Evolutionary conservation across 2,329 filamentous ascomycete species (phyloP), one percentile per base, ranked within the genome.

Genomic region (Waltergamsia citrina): DNA sequence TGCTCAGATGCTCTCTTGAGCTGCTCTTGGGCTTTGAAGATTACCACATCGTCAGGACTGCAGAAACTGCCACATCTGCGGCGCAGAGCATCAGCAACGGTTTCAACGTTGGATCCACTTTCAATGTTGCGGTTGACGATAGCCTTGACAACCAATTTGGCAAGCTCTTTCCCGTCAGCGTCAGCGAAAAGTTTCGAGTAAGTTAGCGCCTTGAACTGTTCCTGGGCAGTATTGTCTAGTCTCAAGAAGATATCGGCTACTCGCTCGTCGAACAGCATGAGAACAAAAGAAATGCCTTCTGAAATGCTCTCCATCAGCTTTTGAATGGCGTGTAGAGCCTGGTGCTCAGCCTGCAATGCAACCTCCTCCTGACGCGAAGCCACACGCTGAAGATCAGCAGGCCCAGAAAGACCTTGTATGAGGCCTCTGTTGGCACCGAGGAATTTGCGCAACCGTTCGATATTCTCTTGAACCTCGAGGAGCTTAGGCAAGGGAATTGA

Each of bases 111-210:
- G 5, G 88, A 90, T 8, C 93, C 92, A 49, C 86, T 94, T 38
- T 90, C 84, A 47, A 98, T 98, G 55, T 94, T 98, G 49, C 88
- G 80, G 56, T 96, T 96, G 35, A 98, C 92, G 49, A 98, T 96
- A 1, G 90, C 87, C 56, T 96, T 98, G 37, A 98, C 92, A 2
- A 98, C 69, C 36, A 94, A 74, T 57, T 94, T 95, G 3, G 90
- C 93, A 17, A 96, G 73, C 9, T 94, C 86, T 46, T 86, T 86
- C 21, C 92, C 92, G 14, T 78, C 70, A 6, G 71, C 60, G 27
- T 81, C 78, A 4, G 85, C 84, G 55, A 98, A 96, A 0, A 98
- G 74, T 29, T 76, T 74, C 54, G 96, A 86, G 50, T 85, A 98
- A 0, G 86, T 95, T 34, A 98, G 69, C 23, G 80, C 73, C 38